Base-by-base conservation (phyloP, 164 flowering plant genomes). In the Aristolochia fimbriata region DNA sequence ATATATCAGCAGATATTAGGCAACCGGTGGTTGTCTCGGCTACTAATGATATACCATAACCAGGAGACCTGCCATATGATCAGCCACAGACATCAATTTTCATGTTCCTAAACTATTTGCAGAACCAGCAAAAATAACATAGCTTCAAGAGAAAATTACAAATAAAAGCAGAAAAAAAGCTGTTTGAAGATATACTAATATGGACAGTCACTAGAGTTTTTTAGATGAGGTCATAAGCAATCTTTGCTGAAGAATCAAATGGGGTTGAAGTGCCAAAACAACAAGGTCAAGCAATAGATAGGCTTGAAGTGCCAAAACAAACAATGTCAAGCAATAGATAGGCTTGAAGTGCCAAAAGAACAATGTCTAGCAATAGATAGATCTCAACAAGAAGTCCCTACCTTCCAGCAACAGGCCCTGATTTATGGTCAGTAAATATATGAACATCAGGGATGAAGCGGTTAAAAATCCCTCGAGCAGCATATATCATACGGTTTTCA, bases 21-120 rank as follows among this genome's bases (percentile, higher is more conserved):
- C 97, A 93, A 33, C 84, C 92, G 57, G 92, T 59, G 12, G 88
- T 88, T 10, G 97, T 93, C 69, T 86, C 91, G 10, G 99, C 99
- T 64, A 83, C 86, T 60, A 93, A 62, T 45, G 97, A 81, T 58
- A 93, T 83, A 56, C 99, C 99, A 85, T 76, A 93, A 13, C 97
- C 99, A 51, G 89, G 97, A 24, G 99, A 93, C 41, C 98, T 87
- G 84, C 60, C 55, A 68, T 49, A 20, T 31, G 49, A 62, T 50
- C 22, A 37, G 52, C 43, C 43, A 37, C 43, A 37, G 43, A 7
- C 10, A 37, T 37, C 43, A 37, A 10, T 27, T 27, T 27, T 5
- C 30, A 27, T 27, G 30, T 2, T 27, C 3, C 30, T 27, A 27
- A 2, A 27, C 30, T 37, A 37, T 37, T 37, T 37, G 43, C 7